These are phyloP conservation scores for Alternaria brassicicola DNA, from an alignment of 2,329 filamentous ascomycete species.

Conservation along the genomic window DNA sequence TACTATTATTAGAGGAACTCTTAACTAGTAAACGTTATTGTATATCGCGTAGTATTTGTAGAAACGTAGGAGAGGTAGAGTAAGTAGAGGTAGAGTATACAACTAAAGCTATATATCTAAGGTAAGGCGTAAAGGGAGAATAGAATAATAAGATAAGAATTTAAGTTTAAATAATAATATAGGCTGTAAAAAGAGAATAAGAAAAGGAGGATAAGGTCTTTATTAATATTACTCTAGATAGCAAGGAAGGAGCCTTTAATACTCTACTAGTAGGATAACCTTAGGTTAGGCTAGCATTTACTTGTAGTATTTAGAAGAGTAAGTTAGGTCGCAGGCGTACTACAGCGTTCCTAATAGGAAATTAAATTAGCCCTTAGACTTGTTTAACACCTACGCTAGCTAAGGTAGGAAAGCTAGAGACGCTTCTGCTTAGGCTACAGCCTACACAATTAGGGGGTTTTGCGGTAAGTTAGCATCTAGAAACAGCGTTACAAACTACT, in stretches of 20 bases:
- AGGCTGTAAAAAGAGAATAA: conserved; percentile 8
- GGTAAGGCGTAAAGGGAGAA: conserved; percentile 6
- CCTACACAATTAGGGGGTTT: conserved; percentile 20
- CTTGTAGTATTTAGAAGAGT: conserved; percentile 3
- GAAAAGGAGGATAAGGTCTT: conserved; percentile 3
- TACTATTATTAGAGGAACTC: conserved; percentile 14
- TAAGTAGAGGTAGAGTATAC: conserved; percentile 6
- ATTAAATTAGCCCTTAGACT: conserved; percentile 8
- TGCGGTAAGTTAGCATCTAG: conserved; percentile 22
- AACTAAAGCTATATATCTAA: conserved; percentile 6
- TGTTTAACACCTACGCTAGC: conserved; percentile 17
- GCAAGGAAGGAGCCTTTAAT: conserved; percentile 16
- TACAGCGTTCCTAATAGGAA: conserved; percentile 1
- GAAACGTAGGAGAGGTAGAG: conserved; percentile 5
- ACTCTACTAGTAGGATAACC: conserved; percentile 6
- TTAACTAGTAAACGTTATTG: conserved; percentile 12
- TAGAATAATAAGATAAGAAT: conserved; percentile 9
- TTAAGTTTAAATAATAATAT: conserved; percentile 8
- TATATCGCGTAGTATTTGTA: conserved; percentile 7
- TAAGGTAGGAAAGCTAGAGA: conserved; percentile 20
- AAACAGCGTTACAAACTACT: conserved; percentile 19
- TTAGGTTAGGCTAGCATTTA: conserved; percentile 6
- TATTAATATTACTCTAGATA: conserved; percentile 10
- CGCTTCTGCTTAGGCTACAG: conserved; percentile 11
- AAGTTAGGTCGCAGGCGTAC: conserved; percentile 1